Conservation (phyloP, 805 yeast genomes). For the Sugiyamaella smithiae region DNA sequence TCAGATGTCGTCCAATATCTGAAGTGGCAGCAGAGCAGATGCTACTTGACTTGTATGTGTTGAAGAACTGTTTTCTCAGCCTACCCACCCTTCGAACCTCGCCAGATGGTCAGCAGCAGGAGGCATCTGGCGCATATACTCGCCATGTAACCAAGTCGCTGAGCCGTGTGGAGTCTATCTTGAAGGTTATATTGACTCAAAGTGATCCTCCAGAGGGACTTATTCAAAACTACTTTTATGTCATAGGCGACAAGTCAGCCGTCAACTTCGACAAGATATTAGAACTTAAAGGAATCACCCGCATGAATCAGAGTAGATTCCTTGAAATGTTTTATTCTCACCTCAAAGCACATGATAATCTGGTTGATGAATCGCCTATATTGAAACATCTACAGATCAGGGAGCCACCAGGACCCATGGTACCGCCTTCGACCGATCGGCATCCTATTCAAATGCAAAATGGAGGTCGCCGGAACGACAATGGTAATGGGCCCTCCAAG, state of each 20-base stretch:
- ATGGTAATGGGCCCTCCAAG: constrained; percentile 9
- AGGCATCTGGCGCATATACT: constrained; percentile 33
- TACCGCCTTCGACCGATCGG: not conserved
- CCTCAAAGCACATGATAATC: constrained; percentile 36
- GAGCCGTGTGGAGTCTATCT: constrained; percentile 54
- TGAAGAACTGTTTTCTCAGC: constrained; percentile 52
- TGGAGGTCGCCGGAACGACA: constrained; percentile 3
- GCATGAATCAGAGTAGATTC: constrained; percentile 39
- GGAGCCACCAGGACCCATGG: not conserved
- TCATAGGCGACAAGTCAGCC: constrained; percentile 62
- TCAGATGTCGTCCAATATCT: constrained; percentile 62
- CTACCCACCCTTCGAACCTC: constrained; percentile 26
- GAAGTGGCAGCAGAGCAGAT: constrained; percentile 78
- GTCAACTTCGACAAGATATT: constrained; percentile 64
- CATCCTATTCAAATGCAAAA: constrained; percentile 5
- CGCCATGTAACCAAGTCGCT: constrained; percentile 45
- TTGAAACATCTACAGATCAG: constrained; percentile 14
- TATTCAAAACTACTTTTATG: constrained; percentile 60
- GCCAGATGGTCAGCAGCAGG: constrained; percentile 23
- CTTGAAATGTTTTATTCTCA: constrained; percentile 41
- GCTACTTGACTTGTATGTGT: constrained; percentile 62
- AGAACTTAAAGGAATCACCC: constrained; percentile 54
- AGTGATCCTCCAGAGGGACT: constrained; percentile 62
- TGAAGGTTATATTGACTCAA: constrained; percentile 65
- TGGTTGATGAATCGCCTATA: constrained; percentile 31